Percentiles rank a stretch among this genome's conserved stretches.
phyloP scores from a whole-genome alignment of 2,329 filamentous ascomycete genomes.

The Rhinocladiella similis region DNA sequence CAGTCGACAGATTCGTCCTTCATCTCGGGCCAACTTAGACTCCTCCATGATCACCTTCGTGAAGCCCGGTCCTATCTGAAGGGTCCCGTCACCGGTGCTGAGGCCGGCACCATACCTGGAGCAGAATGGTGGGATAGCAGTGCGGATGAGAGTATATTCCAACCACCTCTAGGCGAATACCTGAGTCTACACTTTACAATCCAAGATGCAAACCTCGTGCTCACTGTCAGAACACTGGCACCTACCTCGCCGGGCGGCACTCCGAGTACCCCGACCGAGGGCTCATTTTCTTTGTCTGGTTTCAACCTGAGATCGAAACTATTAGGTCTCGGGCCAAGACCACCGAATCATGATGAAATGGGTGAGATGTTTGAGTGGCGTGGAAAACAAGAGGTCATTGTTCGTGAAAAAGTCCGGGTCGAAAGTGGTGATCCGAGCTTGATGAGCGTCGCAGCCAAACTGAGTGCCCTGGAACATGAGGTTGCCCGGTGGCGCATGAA shows the following conservation, averaged over 20 bases:
- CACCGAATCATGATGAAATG: constrained; percentile 75
- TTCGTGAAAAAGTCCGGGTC: constrained; percentile 84
- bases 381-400: constrained; percentile 70
- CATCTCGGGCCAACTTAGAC: constrained; percentile 58
- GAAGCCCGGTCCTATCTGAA: constrained; percentile 62
- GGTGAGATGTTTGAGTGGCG: constrained; percentile 71
- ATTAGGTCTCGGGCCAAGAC: constrained; percentile 41
- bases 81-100: constrained; percentile 38
- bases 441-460: constrained; percentile 79
- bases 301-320: constrained; percentile 61
- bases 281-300: constrained; percentile 61
- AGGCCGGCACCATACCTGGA: constrained; percentile 34
- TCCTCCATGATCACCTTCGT: constrained; percentile 59
- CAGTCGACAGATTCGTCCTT: constrained; percentile 60
- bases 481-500: constrained; percentile 70
- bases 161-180: constrained; percentile 62
- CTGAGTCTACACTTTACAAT: constrained; percentile 73
- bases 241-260: constrained; percentile 59
- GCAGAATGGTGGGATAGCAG: constrained; percentile 59
- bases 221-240: constrained; percentile 70
- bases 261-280: constrained; percentile 63
- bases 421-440: constrained; percentile 87
- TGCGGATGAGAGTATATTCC: constrained; percentile 62
- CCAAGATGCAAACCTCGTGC: constrained; percentile 68
- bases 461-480: constrained; percentile 74